These are phyloP conservation scores for Allantophomopsis lycopodina DNA, from an alignment of 2,329 filamentous ascomycete genomes.

Conservation along the genomic window DNA sequence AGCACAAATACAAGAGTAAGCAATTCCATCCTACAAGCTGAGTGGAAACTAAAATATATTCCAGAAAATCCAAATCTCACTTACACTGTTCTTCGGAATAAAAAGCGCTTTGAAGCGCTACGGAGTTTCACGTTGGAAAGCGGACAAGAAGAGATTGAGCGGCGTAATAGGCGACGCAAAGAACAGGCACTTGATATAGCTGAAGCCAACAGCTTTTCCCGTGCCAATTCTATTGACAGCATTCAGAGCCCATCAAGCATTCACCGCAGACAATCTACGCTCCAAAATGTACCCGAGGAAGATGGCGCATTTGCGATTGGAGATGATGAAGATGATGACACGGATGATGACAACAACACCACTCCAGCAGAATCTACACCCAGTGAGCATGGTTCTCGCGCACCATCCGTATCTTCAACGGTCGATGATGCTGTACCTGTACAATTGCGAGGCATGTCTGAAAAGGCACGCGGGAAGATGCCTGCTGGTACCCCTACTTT, in stretches of 20 bases:
- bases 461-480: slow-evolving; percentile 94
- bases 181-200: slow-evolving; percentile 26
- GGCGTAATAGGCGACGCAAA: slow-evolving; percentile 58
- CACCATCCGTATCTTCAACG: slow-evolving; percentile 53
- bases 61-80: slow-evolving; percentile 71
- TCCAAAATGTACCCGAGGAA: slow-evolving; percentile 63
- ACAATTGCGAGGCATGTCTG: slow-evolving; percentile 85
- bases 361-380: slow-evolving; percentile 51
- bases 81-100: slow-evolving; percentile 65
- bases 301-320: slow-evolving; percentile 79
- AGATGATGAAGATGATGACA: slow-evolving; percentile 55
- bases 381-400: slow-evolving; percentile 46
- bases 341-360: slow-evolving; percentile 32
- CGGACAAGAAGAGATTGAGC: slow-evolving; percentile 81
- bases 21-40: slow-evolving; percentile 9
- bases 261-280: slow-evolving; percentile 35
- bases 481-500: slow-evolving; percentile 72
- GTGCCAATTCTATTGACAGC: slow-evolving; percentile 54
- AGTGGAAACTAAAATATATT: slow-evolving; percentile 3
- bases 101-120: slow-evolving; percentile 72
- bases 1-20: slow-evolving; percentile 73
- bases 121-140: slow-evolving; percentile 84
- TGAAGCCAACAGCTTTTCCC: slow-evolving; percentile 22
- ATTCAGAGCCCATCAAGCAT: slow-evolving; percentile 44
- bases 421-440: slow-evolving; percentile 68